Evolutionary conservation across 139 green algal genomes (phyloP).

Genomic region (Chlamydomonas asymmetrica): DNA sequence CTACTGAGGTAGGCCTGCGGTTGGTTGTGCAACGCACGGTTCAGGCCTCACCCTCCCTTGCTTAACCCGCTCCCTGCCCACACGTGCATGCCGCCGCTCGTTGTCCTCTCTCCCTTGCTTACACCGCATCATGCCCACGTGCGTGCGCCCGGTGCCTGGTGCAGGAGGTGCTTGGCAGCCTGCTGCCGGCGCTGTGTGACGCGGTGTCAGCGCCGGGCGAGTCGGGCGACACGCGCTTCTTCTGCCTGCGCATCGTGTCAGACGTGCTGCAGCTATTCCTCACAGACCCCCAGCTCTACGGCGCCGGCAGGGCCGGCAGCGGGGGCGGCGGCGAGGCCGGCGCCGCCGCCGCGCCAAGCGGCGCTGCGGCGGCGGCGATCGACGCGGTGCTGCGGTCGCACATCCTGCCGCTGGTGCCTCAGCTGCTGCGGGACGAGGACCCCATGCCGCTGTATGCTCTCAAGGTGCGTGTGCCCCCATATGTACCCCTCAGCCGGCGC

Average conservation of each 20-base stretch:
- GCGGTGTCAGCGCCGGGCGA: constrained; percentile 48
- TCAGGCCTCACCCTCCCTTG: too few relatives aligned
- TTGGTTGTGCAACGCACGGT: too few relatives aligned
- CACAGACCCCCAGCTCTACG: constrained; percentile 49
- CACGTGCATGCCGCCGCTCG: too few relatives aligned
- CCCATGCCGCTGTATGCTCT: constrained; percentile 91
- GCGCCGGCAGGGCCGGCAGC: neutral
- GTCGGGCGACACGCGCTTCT: constrained; percentile 75
- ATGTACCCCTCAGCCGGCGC: too few relatives aligned
- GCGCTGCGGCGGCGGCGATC: constrained; percentile 39
- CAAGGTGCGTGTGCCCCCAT: constrained; percentile 75
- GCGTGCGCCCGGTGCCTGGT: too few relatives aligned
- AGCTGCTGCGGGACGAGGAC: constrained; percentile 79
- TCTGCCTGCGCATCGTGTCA: constrained; percentile 84
- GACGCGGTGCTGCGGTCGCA: constrained; percentile 58
- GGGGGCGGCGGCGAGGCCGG: neutral
- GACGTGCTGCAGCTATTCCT: constrained; percentile 66
- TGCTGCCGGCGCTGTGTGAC: constrained; percentile 77
- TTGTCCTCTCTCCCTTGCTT: too few relatives aligned
- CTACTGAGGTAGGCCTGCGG: too few relatives aligned
- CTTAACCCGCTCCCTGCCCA: too few relatives aligned
- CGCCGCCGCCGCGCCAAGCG: too few relatives aligned
- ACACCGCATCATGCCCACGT: too few relatives aligned
- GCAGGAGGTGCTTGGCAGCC: constrained; percentile 42
- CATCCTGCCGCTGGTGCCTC: constrained; percentile 78